Evolutionary conservation across 805 yeast genomes (phyloP), one percentile per base, ranked within the genome.

Genomic region (Ogataea degrootiae): DNA sequence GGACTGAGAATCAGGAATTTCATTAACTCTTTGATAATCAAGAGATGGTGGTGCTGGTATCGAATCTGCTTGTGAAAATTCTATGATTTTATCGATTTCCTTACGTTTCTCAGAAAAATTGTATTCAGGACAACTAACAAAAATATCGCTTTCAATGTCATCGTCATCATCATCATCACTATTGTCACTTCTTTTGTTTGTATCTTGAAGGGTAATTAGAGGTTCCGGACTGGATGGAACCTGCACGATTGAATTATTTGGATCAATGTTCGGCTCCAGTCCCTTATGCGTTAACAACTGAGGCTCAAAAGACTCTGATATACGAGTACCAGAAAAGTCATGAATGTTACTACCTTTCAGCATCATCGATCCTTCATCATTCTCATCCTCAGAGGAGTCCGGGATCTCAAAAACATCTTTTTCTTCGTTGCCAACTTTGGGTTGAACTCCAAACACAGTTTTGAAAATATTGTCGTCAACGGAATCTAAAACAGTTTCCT

Each of bases 1-100:
- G 15, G 58, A 51, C 42, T 55, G 55, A 14, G 58, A 55, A 41
- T 57, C 61, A 5, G 57, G 53, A 3, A 55, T 46, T 22, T 50
- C 54, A 8, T 34, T 19, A 2, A 39, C 34, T n/a, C 29, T 39
- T 12, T 41, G 16, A 5, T n/a, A 15, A 6, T 16, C 17, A 4
- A 19, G 22, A n/a, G 36, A 33, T n/a, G 14, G 34, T 14, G 31
- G 9, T 15, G 9, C 31, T 9, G 31, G 31, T 2, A 9, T 11
- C 11, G 44, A 16, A 19, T 37, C 37, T 43, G 46, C 17, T 52
- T 51, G 6, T 29, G 22, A 19, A 9, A 42, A 9, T 9, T 26
- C 31, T 11, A 26, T 6, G 31, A 53, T 41, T 3, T 34, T 40
- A 15, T 48, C 52, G 11, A 53, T 51, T 39, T 54, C 53, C 31